These are phyloP conservation scores for Sinapis alba DNA, from an alignment of 441 rosid species.

Conservation along the genomic window DNA sequence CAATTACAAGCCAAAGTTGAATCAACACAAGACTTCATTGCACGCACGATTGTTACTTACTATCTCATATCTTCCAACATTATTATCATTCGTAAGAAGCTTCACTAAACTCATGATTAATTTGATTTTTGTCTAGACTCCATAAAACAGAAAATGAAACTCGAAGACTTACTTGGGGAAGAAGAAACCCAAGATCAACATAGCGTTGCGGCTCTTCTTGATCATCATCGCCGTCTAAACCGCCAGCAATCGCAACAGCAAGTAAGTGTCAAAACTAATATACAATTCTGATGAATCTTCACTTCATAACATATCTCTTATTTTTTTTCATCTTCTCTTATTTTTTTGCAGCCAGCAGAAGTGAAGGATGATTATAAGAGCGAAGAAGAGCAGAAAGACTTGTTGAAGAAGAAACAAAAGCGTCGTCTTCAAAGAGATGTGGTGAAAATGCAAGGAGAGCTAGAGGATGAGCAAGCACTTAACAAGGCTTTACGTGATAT, in stretches of 20 bases:
- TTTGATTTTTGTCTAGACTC: not conserved
- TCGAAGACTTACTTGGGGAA: constrained; percentile 76
- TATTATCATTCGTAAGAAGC: not conserved
- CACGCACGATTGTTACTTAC: constrained; percentile 32
- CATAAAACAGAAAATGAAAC: constrained; percentile 53
- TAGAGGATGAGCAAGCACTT: constrained; percentile 63
- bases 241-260: not conserved
- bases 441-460: constrained; percentile 58
- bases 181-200: constrained; percentile 46
- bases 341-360: constrained; percentile 16
- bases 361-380: constrained; percentile 4
- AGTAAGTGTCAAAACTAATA: constrained; percentile 24
- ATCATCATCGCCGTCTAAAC: constrained; percentile 34
- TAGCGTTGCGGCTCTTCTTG: constrained; percentile 33
- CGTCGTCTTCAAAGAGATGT: constrained; percentile 39
- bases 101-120: constrained; percentile 9
- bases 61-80: not conserved
- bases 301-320: not conserved
- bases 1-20: constrained; percentile 4
- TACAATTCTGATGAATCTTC: not conserved
- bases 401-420: constrained; percentile 58
- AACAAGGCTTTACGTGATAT: constrained; percentile 67
- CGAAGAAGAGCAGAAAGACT: constrained; percentile 50
- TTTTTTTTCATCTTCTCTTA: not conserved
- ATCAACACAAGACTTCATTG: constrained; percentile 29